These are phyloP conservation scores for Cutaneotrichosporon sp. DNA, from an alignment of 1,284 basidiomycete genomes.

Conservation along the genomic window DNA sequence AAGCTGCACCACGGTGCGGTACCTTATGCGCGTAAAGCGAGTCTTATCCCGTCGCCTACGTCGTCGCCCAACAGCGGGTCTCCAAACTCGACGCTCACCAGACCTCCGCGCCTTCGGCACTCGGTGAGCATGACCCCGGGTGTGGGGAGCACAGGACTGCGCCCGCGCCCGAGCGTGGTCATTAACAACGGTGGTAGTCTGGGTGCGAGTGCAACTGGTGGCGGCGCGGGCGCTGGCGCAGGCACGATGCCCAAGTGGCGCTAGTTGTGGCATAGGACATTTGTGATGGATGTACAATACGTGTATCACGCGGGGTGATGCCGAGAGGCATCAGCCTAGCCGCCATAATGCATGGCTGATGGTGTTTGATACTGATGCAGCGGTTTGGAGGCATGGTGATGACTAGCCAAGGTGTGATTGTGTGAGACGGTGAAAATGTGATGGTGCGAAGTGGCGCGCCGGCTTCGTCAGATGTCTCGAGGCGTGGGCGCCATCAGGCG, in stretches of 20 bases:
- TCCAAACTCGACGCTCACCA: constrained; percentile 1
- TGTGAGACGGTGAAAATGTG: too few species aligned
- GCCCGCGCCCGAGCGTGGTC: constrained; percentile 3
- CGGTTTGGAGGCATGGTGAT: too few species aligned
- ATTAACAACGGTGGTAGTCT: background rate
- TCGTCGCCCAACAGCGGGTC: constrained; percentile 8
- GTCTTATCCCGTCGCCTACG: constrained; percentile 10
- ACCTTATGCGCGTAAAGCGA: constrained; percentile 11
- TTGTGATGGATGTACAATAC: too few species aligned
- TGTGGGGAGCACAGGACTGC: background rate
- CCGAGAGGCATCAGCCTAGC: too few species aligned
- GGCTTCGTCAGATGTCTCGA: too few species aligned
- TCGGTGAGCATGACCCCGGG: constrained; percentile 1
- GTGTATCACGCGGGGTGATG: too few species aligned
- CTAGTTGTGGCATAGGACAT: background rate
- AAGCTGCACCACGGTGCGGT: constrained; percentile 13
- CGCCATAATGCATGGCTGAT: too few species aligned
- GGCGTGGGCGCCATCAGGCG: too few species aligned
- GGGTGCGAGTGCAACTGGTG: background rate
- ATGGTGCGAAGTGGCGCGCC: too few species aligned
- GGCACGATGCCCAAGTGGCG: background rate
- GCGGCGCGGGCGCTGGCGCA: background rate
- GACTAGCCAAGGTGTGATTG: too few species aligned
- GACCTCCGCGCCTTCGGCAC: background rate
- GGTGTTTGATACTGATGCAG: too few species aligned